Evolutionary conservation across 352 stramenopile species (phyloP), one percentile per base, ranked within the genome.

Genomic region (Phytophthora colocasiae): DNA sequence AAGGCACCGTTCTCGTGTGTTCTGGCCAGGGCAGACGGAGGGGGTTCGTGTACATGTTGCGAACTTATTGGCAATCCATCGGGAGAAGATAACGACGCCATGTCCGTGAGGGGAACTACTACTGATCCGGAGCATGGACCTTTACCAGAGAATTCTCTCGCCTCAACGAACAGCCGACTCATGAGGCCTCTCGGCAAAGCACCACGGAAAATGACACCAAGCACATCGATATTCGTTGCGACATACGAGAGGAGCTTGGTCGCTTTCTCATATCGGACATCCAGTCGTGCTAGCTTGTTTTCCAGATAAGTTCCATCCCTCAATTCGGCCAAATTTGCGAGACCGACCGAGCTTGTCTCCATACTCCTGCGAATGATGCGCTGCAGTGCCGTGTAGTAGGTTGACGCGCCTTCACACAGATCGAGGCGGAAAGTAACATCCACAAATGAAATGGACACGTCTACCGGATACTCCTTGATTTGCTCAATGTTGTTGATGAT

Each of bases 331-430:
- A 91, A 59, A 49, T 91, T 82, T 14, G 77, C 52, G 6, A 89
- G 39, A 0, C 80, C 80, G 8, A 91, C 77, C 0, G 81, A 78
- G 6, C 78, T 80, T 24, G 82, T 89, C 40, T 90, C 81, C 69
- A 91, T 89, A 43, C 79, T 80, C 57, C 87, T 83, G 1, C 85
- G 85, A 34, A 91, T 72, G 10, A 90, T 84, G 12, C 85, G 79
- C 45, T 93, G 82, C 50, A 90, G 45, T 9, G 70, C 66, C 48
- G 73, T 78, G 63, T 91, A 86, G 32, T 85, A 88, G 34, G 78
- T 87, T 4, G 74, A 68, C 1, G 74, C 73, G 41, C 60, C 78
- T 60, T 89, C 81, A 38, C 78, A 85, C 34, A 93, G 40, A 50
- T 93, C 81, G 5, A 93, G 63, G 1, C 81, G 81, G 41, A 87